Base-by-base conservation (phyloP, 345 rosid genomes). In the Murraya paniculata region DNA sequence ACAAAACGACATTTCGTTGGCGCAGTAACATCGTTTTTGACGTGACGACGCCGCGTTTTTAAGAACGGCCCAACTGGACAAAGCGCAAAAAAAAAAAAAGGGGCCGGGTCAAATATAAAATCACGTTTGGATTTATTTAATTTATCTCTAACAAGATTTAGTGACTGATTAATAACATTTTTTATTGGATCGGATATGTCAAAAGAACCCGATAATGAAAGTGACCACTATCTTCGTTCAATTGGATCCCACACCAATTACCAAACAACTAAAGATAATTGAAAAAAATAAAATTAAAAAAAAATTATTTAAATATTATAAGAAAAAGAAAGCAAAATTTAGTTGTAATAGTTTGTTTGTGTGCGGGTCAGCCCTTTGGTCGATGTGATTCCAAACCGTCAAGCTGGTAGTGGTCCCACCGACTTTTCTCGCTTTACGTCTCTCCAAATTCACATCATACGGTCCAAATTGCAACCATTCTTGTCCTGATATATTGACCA, bases 361-460 rank as follows among this genome's bases (percentile, higher is more conserved):
- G 69, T 35, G 45, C 45, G 78, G 77, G 77, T 79, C 81, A 60
- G 78, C 76, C 69, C 64, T 50, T 77, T 21, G 76, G 74, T 57
- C 59, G 80, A 78, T 24, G 80, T 50, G 81, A 64, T 75, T 80
- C 76, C 35, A 80, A 80, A 74, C 76, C 66, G 73, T 77, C 82
- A 55, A 58, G 78, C 64, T 25, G 35, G 28, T 5, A 8, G 75
- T 78, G 80, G 81, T 78, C 86, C 84, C 77, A 70, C 78, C 71
- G 71, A 71, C 81, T 75, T 81, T 66, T 39, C 48, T 36, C 64
- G 64, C 25, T 30, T 53, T 71, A 48, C 82, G 80, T 65, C 81
- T 78, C 79, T 76, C 59, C 48, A 64, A 48, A 41, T 79, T 77
- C 80, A 79, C 64, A 66, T 81, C 82, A 35, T 14, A 67, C 83